Base-by-base conservation (phyloP, 306 rosid genomes). In the Alnus rubra region DNA sequence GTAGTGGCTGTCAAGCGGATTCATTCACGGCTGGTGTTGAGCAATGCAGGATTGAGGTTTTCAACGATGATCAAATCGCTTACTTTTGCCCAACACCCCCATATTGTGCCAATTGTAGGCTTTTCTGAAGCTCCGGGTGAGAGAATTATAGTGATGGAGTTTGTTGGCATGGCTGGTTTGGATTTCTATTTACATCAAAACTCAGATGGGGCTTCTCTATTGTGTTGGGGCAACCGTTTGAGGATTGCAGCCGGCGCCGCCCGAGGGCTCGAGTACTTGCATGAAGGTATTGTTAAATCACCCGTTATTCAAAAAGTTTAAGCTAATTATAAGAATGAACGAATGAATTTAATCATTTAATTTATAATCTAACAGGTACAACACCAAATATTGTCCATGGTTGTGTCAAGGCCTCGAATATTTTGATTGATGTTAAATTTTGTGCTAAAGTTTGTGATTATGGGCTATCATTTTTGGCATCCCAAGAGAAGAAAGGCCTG, bases 41-140 rank as follows among this genome's bases (percentile, higher is more conserved):
- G 93, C 86, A 92, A 90, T 39, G 89, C 93, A 2, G 98, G 97
- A 5, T 85, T 88, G 19, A 90, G 96, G 0, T 91, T 94, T 77
- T 90, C 94, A 3, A 82, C 92, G 0, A 80, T 85, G 4, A 70
- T 94, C 30, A 83, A 86, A 44, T 81, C 90, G 59, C 90, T 95
- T 52, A 91, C 97, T 28, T 76, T 73, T 35, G 97, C 97, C 7
- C 97, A 91, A 18, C 95, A 95, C 81, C 93, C 95, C 33, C 86
- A 92, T 72, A 53, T 92, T 16, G 95, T 95, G 4, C 88, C 97
- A 1, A 91, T 95, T 15, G 31, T 84, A n/a, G 97, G 97, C 2
- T 92, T 82, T 81, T 88, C 97, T 0, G 97, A 95, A 83, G 98
- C 91, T 1, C 92, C 97, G 0, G 98, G 98, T 5, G 98, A 95